Conservation (phyloP, 805 yeast genomes). For the Starmera quercuum region DNA sequence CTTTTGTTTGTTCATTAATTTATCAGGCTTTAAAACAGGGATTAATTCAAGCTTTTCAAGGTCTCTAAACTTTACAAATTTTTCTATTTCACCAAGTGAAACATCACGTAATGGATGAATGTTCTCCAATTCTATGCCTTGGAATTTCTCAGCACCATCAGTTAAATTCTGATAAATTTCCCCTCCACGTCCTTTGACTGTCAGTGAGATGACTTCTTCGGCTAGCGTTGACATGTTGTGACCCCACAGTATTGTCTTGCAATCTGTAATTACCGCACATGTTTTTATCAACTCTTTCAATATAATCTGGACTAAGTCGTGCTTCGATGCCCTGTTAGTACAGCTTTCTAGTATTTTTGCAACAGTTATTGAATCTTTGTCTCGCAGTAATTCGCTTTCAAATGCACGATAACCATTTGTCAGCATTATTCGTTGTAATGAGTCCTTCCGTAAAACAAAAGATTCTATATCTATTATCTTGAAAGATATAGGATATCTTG, state of each 20-base stretch:
- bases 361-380: constrained; percentile 11
- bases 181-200: constrained; percentile 84
- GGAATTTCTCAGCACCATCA: constrained; percentile 28
- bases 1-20: constrained; percentile 55
- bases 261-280: constrained; percentile 35
- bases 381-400: constrained; percentile 9
- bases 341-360: constrained; percentile 29
- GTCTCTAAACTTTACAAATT: constrained; percentile 36
- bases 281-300: constrained; percentile 37
- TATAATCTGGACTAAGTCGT: constrained; percentile 50
- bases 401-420: constrained; percentile 18
- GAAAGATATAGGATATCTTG: constrained; percentile 31
- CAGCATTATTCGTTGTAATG: constrained; percentile 23
- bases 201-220: constrained; percentile 65
- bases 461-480: constrained; percentile 34
- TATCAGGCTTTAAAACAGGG: constrained; percentile 13
- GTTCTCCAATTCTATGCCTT: constrained; percentile 30
- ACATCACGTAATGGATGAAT: constrained; percentile 74
- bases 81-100: constrained; percentile 56
- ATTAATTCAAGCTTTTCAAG: constrained; percentile 13
- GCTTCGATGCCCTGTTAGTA: constrained; percentile 52
- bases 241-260: constrained; percentile 61
- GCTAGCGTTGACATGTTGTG: constrained; percentile 82
- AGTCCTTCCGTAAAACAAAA: constrained; percentile 25
- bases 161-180: constrained; percentile 46